Conservation (phyloP, 2,329 filamentous ascomycete species). For the Rugonectria rugulosa region DNA sequence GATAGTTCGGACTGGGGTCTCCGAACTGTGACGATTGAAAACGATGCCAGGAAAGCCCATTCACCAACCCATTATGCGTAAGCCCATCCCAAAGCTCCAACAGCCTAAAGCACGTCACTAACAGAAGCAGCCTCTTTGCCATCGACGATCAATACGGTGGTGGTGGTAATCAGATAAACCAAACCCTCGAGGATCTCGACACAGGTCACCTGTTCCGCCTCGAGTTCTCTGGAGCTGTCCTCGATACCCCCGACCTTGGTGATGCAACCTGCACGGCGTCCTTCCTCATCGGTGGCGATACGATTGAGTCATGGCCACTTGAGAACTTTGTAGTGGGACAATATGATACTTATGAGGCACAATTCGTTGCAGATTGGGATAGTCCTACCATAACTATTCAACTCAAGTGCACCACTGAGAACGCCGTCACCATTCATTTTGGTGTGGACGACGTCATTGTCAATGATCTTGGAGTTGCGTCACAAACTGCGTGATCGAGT, state of each 20-base stretch:
- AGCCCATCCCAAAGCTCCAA: neutral
- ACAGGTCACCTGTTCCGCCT: conserved; percentile 1
- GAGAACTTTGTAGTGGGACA: neutral
- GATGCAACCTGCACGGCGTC: neutral
- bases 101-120: neutral
- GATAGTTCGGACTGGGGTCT: conserved; percentile 5
- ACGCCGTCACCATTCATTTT: too few relatives aligned
- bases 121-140: neutral
- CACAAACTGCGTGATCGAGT: too few relatives aligned
- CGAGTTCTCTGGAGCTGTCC: neutral
- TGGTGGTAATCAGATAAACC: conserved; percentile 17
- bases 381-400: too few relatives aligned
- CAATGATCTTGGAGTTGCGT: too few relatives aligned
- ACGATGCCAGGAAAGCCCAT: neutral
- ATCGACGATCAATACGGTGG: neutral
- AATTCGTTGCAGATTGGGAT: too few relatives aligned
- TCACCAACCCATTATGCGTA: conserved; percentile 15
- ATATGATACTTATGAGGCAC: too few relatives aligned
- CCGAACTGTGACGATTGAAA: conserved; percentile 3
- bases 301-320: neutral
- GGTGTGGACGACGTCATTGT: too few relatives aligned
- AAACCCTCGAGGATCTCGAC: conserved; percentile 17
- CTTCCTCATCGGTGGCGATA: neutral
- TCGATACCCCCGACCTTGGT: neutral
- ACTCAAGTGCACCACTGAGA: too few relatives aligned